Base-by-base conservation (phyloP, 176 grass and related monocot genomes). In the Chrysopogon serrulatus region DNA sequence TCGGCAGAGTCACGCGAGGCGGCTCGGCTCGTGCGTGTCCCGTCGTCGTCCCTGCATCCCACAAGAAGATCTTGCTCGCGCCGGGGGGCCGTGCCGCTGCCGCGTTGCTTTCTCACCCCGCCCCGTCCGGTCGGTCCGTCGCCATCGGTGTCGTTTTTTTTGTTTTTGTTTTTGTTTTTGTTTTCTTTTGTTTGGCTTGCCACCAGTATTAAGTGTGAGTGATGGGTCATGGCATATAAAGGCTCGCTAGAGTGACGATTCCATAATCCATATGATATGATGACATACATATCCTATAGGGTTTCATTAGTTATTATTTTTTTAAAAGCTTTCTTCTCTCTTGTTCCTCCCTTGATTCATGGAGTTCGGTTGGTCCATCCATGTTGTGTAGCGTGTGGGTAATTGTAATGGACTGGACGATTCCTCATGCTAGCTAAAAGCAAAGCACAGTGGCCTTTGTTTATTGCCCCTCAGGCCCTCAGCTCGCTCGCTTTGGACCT, bases 121-220 rank as follows among this genome's bases (percentile, higher is more conserved):
- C 21, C 2, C 43, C 37, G 35, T 26, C 40, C 26, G 56, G 43
- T 45, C 31, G 40, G 34, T 48, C 75, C 43, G 26, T 42, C 73
- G 23, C 62, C 79, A 34, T 75, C 42, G 74, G 77, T 81, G 47
- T 80, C 82, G 61, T 76, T 60, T 62, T 83, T 80, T 5, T 63
- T n/a, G n/a, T n/a, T n/a, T n/a, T n/a, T n/a, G n/a, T n/a, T n/a
- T n/a, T n/a, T n/a, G n/a, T n/a, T n/a, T n/a, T n/a, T n/a, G n/a
- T n/a, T n/a, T n/a, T n/a, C n/a, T 45, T 87, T 86, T 84, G 84
- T 84, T 84, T 87, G 89, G 85, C 80, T 90, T 90, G 85, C 68
- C 59, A n/a, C 60, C 33, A 28, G 73, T 40, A 79, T 79, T 83
- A 90, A 83, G 73, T 87, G 56, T 80, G 85, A 69, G 44, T 85